Evolutionary conservation across 2,329 filamentous ascomycete genomes (phyloP), one percentile per base, ranked within the genome.

Genomic region (Microcera coccophila): DNA sequence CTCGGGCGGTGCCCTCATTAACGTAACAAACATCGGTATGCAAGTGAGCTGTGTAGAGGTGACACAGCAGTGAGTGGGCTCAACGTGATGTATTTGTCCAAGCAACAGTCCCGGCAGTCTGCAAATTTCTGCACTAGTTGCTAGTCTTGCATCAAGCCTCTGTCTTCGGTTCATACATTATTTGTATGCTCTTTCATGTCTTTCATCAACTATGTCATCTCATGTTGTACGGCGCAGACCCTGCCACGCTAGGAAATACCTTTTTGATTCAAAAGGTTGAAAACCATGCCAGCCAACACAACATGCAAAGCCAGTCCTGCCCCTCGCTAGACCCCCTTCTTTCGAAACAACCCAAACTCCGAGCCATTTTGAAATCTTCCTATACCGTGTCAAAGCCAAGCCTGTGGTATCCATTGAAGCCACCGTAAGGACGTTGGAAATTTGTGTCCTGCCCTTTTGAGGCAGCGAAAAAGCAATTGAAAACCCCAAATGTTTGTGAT

Each of bases 321-420:
- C 37, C 46, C 38, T 22, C 26, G 43, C 31, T 20, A 21, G 52
- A 50, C 38, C 42, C 41, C 38, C 51, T 41, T 47, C 53, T 40
- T 52, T 41, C 52, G 54, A 57, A 35, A 50, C 45, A 53, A 55
- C 47, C 55, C 55, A 54, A 59, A 58, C 55, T 59, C 55, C 55
- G 26, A 47, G 52, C 52, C 44, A 12, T 37, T 39, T 31, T 44
- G 45, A 45, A 45, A 44, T 55, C 19, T 41, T 53, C 44, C 53
- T 38, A 36, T 39, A 37, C 41, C 43, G 41, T 38, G 45, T 41
- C 47, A 52, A 41, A 42, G 39, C 40, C 42, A 36, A 21, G 28
- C 44, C 47, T 44, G 43, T 49, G 16, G 31, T 44, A 48, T 48
- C 47, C 46, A 44, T 48, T 38, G 35, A 48, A 53, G 31, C 35